Percentiles rank a stretch among this genome's conserved stretches.
Evolutionary conservation across 345 rosid genomes (phyloP).

Genomic region (Arabis hirsuta): DNA sequence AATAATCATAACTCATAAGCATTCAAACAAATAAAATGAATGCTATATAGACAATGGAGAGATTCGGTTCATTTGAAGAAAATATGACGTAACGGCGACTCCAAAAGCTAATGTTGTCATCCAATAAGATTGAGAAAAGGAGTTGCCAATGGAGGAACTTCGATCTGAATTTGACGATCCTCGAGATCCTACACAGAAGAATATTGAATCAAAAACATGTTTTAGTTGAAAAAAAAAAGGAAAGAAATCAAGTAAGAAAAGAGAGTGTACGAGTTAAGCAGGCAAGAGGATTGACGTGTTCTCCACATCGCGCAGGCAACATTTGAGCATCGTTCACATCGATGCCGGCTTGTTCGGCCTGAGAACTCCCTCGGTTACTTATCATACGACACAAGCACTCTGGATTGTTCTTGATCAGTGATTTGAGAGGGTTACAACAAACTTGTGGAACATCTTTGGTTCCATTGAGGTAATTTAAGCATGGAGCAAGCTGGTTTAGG

Average conservation of each 20-base stretch:
- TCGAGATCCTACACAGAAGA: constrained; percentile 35
- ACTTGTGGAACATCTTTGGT: constrained; percentile 55
- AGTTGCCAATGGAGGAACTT: constrained; percentile 24
- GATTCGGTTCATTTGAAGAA: constrained; percentile 13
- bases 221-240: neutral
- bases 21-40: constrained; percentile 9
- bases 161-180: constrained; percentile 37
- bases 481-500: constrained; percentile 61
- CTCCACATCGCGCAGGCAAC: constrained; percentile 73
- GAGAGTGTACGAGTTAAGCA: constrained; percentile 51
- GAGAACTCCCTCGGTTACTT: constrained; percentile 58
- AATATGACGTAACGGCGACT: constrained; percentile 12
- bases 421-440: constrained; percentile 73
- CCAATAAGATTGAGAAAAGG: constrained; percentile 27
- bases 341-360: constrained; percentile 66
- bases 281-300: constrained; percentile 62
- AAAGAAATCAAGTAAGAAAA: neutral
- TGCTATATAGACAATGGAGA: neutral
- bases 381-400: constrained; percentile 65
- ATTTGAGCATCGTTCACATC: constrained; percentile 65
- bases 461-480: constrained; percentile 62
- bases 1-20: constrained; percentile 4
- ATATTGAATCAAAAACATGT: neutral
- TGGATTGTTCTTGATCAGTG: constrained; percentile 56
- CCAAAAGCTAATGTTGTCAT: constrained; percentile 36